Base-by-base conservation (phyloP, 176 grass and related monocot species). In the Carex parvula region DNA sequence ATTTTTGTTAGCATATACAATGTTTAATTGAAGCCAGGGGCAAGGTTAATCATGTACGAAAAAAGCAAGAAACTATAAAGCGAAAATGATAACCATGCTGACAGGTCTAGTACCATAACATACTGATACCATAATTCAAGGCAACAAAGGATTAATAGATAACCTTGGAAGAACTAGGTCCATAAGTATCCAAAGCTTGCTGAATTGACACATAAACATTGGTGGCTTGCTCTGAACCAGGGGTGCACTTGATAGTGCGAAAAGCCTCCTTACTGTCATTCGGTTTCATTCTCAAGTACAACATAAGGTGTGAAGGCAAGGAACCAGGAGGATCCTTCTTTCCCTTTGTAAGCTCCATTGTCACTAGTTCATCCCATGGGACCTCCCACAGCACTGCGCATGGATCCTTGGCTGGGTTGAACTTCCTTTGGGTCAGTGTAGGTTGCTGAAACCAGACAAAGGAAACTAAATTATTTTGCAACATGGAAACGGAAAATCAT, bases 311-410 rank as follows among this genome's bases (percentile, higher is more conserved):
- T 0, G 92, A 95, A 79, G 92, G 92, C 63, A 87, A 83, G 15
- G 91, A 98, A 71, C 88, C 92, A 84, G 89, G 89, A 48, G 52
- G 79, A 83, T 98, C 95, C 74, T 98, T 94, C 87, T 94, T 95
- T 33, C 95, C 95, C 81, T 75, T 85, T 78, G 87, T 84, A 87
- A 95, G 85, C 77, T 93, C 92, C 84, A 93, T 90, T 42, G 92
- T 98, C 66, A 90, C 84, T 64, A 98, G 81, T 88, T 98, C 95
- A 91, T 93, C 86, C 92, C 89, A 98, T 79, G 92, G 87, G 37
- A 95, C 91, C 83, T 95, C 95, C 95, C 92, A 98, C 52, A 93
- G 84, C 63, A 95, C 92, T 56, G 91, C 87, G 81, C 95, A 98
- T 77, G 92, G 89, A 83, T 98, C 95, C 89, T 92, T 98, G 12